phyloP scores from a whole-genome alignment of 257 asterid species.

The Cordia subcordata region DNA sequence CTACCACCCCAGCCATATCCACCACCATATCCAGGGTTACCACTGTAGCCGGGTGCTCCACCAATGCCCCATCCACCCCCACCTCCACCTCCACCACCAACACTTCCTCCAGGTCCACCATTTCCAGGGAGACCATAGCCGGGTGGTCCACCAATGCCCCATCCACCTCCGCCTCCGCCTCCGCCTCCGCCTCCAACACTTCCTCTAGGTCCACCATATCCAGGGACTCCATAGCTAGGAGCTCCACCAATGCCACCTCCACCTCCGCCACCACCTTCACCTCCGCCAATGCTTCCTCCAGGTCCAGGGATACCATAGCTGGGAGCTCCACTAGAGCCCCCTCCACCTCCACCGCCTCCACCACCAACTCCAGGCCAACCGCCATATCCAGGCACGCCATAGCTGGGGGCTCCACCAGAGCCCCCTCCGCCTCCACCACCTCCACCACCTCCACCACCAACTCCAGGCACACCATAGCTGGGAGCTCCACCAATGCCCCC shows the following conservation, averaged over 20 bases:
- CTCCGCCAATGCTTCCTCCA: background rate
- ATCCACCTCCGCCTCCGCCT: too few relatives aligned
- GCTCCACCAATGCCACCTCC: background rate
- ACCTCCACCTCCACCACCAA: background rate
- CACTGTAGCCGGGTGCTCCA: too few relatives aligned
- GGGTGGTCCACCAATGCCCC: background rate
- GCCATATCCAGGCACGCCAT: conserved; percentile 5
- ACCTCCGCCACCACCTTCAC: background rate
- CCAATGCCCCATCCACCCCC: background rate
- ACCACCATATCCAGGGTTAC: conserved; percentile 6
- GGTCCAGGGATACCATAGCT: background rate
- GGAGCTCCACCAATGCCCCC: background rate
- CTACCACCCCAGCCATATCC: conserved; percentile 1
- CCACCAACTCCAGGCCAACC: background rate
- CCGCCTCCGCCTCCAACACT: too few relatives aligned
- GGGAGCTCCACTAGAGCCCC: background rate
- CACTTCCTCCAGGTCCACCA: background rate
- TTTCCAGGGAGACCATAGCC: background rate
- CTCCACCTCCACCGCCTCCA: background rate
- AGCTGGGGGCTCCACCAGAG: too few relatives aligned
- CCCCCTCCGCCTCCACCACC: background rate
- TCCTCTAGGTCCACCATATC: conserved; percentile 2
- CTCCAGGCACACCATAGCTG: background rate
- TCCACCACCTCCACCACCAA: background rate
- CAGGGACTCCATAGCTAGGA: background rate